Base-by-base conservation (phyloP, 2,329 filamentous ascomycete species). In the Didymella sp. region DNA sequence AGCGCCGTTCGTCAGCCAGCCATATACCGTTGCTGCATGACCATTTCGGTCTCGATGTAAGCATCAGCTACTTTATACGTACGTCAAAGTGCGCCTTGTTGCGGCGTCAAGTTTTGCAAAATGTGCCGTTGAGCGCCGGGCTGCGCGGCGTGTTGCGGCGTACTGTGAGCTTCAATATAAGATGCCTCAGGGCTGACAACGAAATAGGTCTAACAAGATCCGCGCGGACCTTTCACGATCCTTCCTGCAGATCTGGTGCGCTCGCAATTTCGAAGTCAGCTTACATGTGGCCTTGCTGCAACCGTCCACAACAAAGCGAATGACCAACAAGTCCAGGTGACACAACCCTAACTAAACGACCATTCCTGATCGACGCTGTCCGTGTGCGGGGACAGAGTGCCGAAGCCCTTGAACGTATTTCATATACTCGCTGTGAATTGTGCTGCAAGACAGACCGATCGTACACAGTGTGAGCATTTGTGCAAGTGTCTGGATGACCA, bases 201-300 rank as follows among this genome's bases (percentile, higher is more conserved):
- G 41, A 60, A 61, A 66, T 62, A 73, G 70, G 62, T 57, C 64
- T 68, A 62, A 69, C 62, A 58, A 63, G 64, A 66, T 66, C 58
- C 62, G 65, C 62, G 60, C 66, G 51, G 61, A 33, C 61, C 62
- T 62, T 64, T 73, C 67, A 69, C 70, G 61, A 73, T 70, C 62
- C 63, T 62, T 63, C 61, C 48, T 69, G 66, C 66, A 73, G 65
- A 73, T 72, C 68, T 71, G 61, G 66, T 60, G 63, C 59, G 64
- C 65, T 72, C 63, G 70, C 66, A 64, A 71, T 72, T 73, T 68
- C 37, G 59, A 61, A 59, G 68, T 71, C 67, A 74, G 72, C 73
- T 74, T 73, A 73, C 72, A 67, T 69, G 62, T 64, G 68, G 62
- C 72, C 71, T 72, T 71, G 73, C 67, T 66, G 62, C 66, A 51